Evolutionary conservation across 768 basidiomycete species (phyloP).

Genomic region (Trametes sanguinea): DNA sequence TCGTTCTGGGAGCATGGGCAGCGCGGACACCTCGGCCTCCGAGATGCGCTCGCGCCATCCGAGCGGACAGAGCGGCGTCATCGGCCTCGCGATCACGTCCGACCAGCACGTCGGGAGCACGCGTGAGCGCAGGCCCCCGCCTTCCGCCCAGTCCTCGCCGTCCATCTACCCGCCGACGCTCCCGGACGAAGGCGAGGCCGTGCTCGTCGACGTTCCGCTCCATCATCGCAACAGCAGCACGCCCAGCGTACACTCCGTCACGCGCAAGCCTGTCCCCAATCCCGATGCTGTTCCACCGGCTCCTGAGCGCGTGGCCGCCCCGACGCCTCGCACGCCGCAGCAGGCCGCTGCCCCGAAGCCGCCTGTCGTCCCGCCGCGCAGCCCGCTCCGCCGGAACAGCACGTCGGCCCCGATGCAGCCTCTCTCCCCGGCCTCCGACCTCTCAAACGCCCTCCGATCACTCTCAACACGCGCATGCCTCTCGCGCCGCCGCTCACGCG

Average conservation of each 20-base stretch:
- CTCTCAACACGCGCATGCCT: neutral
- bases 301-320: conserved; percentile 3
- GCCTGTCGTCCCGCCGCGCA: conserved; percentile 25
- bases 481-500: neutral
- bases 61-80: conserved; percentile 6
- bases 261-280: conserved; percentile 11
- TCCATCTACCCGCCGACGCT: conserved; percentile 22
- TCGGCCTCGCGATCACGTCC: conserved; percentile 19
- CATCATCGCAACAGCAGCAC: conserved; percentile 3
- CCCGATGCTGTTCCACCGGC: conserved; percentile 1
- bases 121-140: conserved; percentile 2
- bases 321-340: conserved; percentile 11
- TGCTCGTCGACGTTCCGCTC: conserved; percentile 17
- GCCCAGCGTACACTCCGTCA: conserved; percentile 9
- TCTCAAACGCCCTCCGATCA: conserved; percentile 1
- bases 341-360: conserved; percentile 2
- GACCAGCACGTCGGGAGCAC: conserved; percentile 5
- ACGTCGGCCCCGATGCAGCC: neutral
- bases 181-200: conserved; percentile 1
- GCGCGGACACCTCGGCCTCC: neutral
- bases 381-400: conserved; percentile 22
- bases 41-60: conserved; percentile 3
- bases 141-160: conserved; percentile 20
- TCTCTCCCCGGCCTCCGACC: conserved; percentile 10
- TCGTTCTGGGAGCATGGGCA: conserved; percentile 6